A percentile compares a stretch with the other conserved stretches of the same genome.
These are phyloP conservation scores for Nigrograna mackinnonii DNA, from an alignment of 2,329 filamentous ascomycete species.

Conservation along the genomic window DNA sequence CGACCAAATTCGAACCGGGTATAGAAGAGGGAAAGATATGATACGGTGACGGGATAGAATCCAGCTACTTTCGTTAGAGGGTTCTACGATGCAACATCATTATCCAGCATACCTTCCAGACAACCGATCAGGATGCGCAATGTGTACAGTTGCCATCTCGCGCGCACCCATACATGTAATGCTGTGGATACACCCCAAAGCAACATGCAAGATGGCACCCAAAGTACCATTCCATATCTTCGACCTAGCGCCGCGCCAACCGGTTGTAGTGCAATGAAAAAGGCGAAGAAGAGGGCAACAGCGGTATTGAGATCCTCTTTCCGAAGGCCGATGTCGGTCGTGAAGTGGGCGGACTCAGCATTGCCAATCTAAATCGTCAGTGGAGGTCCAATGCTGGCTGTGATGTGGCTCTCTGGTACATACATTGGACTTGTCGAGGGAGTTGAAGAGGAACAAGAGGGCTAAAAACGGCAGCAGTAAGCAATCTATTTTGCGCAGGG, in stretches of 20 bases:
- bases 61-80: slow-evolving; percentile 45
- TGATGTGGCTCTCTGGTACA: not conserved
- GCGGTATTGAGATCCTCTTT: slow-evolving; percentile 60
- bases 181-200: slow-evolving; percentile 56
- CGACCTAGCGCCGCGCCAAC: slow-evolving; percentile 61
- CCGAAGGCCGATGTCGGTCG: slow-evolving; percentile 55
- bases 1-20: slow-evolving; percentile 60
- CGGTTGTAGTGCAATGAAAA: slow-evolving; percentile 63
- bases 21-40: slow-evolving; percentile 63
- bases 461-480: slow-evolving; percentile 56
- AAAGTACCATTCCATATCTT: slow-evolving; percentile 58
- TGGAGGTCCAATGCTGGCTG: not conserved
- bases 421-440: slow-evolving; percentile 56
- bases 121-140: slow-evolving; percentile 51
- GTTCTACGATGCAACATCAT: slow-evolving; percentile 1
- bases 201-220: slow-evolving; percentile 62
- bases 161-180: slow-evolving; percentile 50
- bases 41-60: slow-evolving; percentile 62
- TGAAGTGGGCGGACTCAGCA: slow-evolving; percentile 63
- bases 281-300: slow-evolving; percentile 61
- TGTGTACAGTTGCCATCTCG: slow-evolving; percentile 51
- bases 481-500: slow-evolving; percentile 53
- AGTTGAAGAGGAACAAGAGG: slow-evolving; percentile 56
- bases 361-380: slow-evolving; percentile 49
- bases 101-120: slow-evolving; percentile 44